Conservation (phyloP, 2,329 filamentous ascomycete species). For the Hymenoscyphus linearis region DNA sequence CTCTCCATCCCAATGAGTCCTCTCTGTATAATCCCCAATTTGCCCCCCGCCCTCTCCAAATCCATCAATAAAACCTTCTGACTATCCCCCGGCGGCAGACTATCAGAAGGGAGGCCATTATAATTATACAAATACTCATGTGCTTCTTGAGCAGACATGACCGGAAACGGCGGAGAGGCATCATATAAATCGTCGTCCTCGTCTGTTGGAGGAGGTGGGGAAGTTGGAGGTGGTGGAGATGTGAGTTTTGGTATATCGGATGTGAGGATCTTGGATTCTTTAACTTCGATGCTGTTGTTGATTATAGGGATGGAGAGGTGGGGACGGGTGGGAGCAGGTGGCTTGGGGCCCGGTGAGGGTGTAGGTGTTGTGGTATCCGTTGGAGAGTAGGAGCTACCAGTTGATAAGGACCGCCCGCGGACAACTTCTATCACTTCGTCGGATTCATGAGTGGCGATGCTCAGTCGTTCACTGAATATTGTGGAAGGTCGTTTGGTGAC, state of each 20-base stretch:
- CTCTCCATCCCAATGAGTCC: background rate
- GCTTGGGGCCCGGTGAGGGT: background rate
- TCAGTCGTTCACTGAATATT: slow-evolving; percentile 29
- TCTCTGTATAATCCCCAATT: background rate
- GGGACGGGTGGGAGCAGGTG: slow-evolving; percentile 8
- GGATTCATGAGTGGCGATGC: slow-evolving; percentile 40
- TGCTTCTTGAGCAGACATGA: slow-evolving; percentile 28
- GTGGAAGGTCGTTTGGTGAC: background rate
- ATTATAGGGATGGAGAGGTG: background rate
- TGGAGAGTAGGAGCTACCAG: slow-evolving; percentile 6
- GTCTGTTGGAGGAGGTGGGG: background rate
- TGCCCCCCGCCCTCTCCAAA: slow-evolving; percentile 16
- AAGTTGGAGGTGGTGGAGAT: background rate
- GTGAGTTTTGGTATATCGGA: slow-evolving; percentile 5
- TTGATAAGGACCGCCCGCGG: slow-evolving; percentile 12
- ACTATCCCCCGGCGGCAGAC: slow-evolving; percentile 22
- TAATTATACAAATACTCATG: slow-evolving; percentile 25
- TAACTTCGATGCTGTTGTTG: background rate
- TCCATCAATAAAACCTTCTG: slow-evolving; percentile 40
- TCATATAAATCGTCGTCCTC: slow-evolving; percentile 15
- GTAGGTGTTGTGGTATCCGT: background rate
- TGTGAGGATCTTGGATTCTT: slow-evolving; percentile 17
- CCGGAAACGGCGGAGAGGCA: slow-evolving; percentile 12
- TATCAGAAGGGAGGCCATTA: slow-evolving; percentile 11
- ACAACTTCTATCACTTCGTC: slow-evolving; percentile 30